These are phyloP conservation scores for Tylopilus sp. DNA, from an alignment of 768 basidiomycete species.

Conservation along the genomic window DNA sequence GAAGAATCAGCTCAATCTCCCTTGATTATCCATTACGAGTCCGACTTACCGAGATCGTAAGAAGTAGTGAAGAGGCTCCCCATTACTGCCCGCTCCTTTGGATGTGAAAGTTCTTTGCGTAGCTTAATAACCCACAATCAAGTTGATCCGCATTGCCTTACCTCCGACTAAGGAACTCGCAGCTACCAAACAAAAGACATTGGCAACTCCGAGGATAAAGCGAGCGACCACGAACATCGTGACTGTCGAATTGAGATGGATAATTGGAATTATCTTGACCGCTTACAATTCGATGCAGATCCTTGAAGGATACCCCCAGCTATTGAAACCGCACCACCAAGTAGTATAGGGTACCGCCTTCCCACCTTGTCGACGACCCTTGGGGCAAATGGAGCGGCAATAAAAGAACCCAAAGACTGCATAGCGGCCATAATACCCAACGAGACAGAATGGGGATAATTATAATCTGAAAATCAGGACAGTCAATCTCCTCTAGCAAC, in stretches of 20 bases:
- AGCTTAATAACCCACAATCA: neutral
- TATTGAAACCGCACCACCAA: constrained; percentile 4
- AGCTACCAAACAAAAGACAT: constrained; percentile 13
- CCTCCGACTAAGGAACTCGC: constrained; percentile 20
- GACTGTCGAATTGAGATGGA: neutral
- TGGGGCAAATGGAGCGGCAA: constrained; percentile 27
- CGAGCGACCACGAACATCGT: constrained; percentile 10
- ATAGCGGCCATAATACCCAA: constrained; percentile 43
- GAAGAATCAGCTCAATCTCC: neutral
- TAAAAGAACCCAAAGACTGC: constrained; percentile 61
- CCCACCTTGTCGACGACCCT: constrained; percentile 7
- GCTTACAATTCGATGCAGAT: constrained; percentile 3
- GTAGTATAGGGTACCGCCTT: constrained; percentile 13
- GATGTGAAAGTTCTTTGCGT: constrained; percentile 12
- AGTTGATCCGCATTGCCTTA: neutral
- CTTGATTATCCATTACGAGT: no score
- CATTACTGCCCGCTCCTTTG: constrained; percentile 9
- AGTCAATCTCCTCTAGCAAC: neutral
- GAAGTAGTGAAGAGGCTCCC: neutral
- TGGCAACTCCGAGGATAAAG: constrained; percentile 16
- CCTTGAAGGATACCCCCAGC: constrained; percentile 1
- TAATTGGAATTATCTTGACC: no score
- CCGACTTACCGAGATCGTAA: neutral
- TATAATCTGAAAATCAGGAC: constrained; percentile 39
- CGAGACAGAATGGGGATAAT: constrained; percentile 55